These are phyloP conservation scores for Penicillium herquei DNA, from an alignment of 495 filamentous ascomycete species.

Conservation along the genomic window DNA sequence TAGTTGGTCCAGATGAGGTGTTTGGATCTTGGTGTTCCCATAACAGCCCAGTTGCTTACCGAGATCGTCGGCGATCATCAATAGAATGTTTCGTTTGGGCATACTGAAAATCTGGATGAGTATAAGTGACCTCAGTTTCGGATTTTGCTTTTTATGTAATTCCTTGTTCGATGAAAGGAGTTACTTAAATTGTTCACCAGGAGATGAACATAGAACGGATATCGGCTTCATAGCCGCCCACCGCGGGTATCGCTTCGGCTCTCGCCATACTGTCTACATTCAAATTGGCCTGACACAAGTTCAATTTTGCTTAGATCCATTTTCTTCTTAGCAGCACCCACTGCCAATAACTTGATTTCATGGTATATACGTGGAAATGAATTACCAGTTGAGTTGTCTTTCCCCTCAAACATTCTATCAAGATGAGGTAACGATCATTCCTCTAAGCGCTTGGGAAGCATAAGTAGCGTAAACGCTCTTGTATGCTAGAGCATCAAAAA, in stretches of 20 bases:
- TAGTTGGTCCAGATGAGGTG: conserved; percentile 40
- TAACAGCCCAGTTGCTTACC: conserved; percentile 42
- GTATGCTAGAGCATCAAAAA: no score
- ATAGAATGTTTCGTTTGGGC: conserved; percentile 33
- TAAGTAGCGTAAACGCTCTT: no score
- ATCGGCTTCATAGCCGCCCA: neutral
- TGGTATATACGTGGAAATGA: no score
- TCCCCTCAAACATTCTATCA: no score
- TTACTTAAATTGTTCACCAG: neutral
- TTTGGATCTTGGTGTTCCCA: conserved; percentile 29
- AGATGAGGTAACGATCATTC: no score
- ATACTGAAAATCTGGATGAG: conserved; percentile 1
- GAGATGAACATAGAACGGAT: neutral
- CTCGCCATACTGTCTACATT: neutral
- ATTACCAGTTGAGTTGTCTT: no score
- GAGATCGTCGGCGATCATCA: conserved; percentile 45
- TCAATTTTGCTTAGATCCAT: no score
- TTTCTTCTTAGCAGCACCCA: no score
- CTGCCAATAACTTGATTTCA: no score
- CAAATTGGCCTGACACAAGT: no score
- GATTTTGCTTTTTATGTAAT: neutral
- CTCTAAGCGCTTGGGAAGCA: no score
- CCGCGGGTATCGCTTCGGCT: conserved; percentile 3
- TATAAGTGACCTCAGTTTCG: neutral
- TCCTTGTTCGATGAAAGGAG: no score